Evolutionary conservation across 495 filamentous ascomycete genomes (phyloP).

Genomic region (Lineolata rhizophorae): DNA sequence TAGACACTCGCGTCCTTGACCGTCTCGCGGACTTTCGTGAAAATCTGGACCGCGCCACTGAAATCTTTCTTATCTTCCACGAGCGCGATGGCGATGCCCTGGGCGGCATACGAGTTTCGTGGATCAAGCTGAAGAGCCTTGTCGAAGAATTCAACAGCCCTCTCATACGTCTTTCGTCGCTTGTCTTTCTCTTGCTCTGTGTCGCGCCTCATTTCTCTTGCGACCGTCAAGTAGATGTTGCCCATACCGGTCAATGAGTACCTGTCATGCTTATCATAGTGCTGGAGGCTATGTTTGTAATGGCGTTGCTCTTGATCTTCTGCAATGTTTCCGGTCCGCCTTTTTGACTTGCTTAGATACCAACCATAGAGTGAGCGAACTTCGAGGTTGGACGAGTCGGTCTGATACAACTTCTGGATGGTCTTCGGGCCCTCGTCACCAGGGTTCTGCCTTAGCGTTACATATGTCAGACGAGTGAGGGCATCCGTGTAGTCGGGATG

Average conservation of each 20-base stretch:
- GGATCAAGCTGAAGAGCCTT: slow-evolving; percentile 85
- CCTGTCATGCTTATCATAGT: slow-evolving; percentile 88
- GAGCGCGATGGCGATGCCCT: slow-evolving; percentile 83
- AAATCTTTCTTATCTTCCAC: slow-evolving; percentile 84
- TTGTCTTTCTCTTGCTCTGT: slow-evolving; percentile 79
- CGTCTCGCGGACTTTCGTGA: slow-evolving; percentile 72
- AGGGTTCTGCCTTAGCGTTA: slow-evolving; percentile 62
- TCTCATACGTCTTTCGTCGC: slow-evolving; percentile 62
- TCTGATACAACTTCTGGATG: slow-evolving; percentile 59
- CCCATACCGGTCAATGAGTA: slow-evolving; percentile 94
- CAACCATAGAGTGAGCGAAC: slow-evolving; percentile 83
- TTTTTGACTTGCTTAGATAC: slow-evolving; percentile 66
- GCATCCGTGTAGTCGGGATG: slow-evolving; percentile 87
- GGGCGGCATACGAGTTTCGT: slow-evolving; percentile 86
- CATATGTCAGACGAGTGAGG: slow-evolving; percentile 66
- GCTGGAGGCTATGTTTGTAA: slow-evolving; percentile 86
- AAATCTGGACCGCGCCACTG: slow-evolving; percentile 56
- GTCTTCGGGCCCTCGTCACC: slow-evolving; percentile 68
- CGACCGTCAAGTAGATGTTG: slow-evolving; percentile 65
- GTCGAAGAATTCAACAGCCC: slow-evolving; percentile 94
- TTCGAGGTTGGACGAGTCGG: slow-evolving; percentile 62
- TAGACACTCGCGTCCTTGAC: slow-evolving; percentile 68
- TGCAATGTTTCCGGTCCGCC: slow-evolving; percentile 51
- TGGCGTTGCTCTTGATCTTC: slow-evolving; percentile 85
- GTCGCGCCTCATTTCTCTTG: slow-evolving; percentile 82